These are phyloP conservation scores for Lichtheimia ornata DNA, from an alignment of 371 early-diverging fungal species.

Conservation along the genomic window DNA sequence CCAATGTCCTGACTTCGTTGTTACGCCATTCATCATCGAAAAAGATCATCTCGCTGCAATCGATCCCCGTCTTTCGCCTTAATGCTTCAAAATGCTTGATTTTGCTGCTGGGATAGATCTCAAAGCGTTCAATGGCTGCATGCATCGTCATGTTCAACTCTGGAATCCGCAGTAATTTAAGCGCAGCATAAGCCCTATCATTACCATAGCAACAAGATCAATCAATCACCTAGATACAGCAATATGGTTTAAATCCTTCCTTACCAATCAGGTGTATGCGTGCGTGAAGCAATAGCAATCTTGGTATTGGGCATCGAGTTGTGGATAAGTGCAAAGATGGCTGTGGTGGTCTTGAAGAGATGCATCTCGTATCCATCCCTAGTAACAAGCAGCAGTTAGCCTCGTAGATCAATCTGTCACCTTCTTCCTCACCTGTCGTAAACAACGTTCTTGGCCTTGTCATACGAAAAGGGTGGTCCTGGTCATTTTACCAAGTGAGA, in stretches of 20 bases:
- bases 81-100: slow-evolving; percentile 43
- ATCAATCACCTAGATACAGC: too few species aligned
- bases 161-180: slow-evolving; percentile 28
- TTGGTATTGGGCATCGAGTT: slow-evolving; percentile 32
- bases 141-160: slow-evolving; percentile 24
- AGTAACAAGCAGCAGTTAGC: background rate
- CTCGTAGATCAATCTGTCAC: too few species aligned
- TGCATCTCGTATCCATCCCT: slow-evolving; percentile 29
- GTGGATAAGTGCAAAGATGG: slow-evolving; percentile 37
- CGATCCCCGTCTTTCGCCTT: slow-evolving; percentile 36
- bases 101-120: slow-evolving; percentile 51
- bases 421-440: slow-evolving; percentile 12
- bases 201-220: too few species aligned
- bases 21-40: slow-evolving; percentile 63
- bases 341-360: slow-evolving; percentile 37
- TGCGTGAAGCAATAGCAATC: slow-evolving; percentile 54
- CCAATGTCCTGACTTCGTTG: slow-evolving; percentile 33
- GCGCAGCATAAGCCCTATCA: slow-evolving; percentile 7
- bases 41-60: slow-evolving; percentile 55
- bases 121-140: slow-evolving; percentile 35
- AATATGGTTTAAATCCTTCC: too few species aligned
- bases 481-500: background rate
- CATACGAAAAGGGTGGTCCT: slow-evolving; percentile 8
- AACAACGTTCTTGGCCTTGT: slow-evolving; percentile 5
- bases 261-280: slow-evolving; percentile 54